These are phyloP conservation scores for Blastocystis sp. DNA, from an alignment of 352 stramenopile genomes.

Conservation along the genomic window DNA sequence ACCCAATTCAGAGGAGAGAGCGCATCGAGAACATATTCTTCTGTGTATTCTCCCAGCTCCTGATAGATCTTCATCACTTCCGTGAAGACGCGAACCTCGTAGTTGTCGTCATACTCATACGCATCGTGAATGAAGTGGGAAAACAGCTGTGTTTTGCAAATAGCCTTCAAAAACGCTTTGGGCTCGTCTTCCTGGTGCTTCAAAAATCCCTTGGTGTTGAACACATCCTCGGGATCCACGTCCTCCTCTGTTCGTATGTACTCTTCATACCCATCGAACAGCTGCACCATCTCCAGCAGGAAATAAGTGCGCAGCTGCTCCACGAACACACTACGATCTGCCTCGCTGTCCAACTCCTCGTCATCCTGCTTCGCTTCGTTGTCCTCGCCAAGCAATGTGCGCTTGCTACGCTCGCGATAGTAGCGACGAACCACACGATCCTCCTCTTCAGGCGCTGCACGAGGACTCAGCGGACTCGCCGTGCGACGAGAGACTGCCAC, in stretches of 20 bases:
- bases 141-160: conserved; percentile 37
- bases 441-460: not conserved
- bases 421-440: conserved; percentile 10
- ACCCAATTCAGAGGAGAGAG: conserved; percentile 12
- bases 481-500: not conserved
- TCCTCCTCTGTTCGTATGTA: conserved; percentile 6
- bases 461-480: not conserved
- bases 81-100: conserved; percentile 21
- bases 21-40: not conserved
- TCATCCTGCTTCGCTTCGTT: not conserved
- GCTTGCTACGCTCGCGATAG: conserved; percentile 12
- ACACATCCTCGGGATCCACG: conserved; percentile 14
- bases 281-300: conserved; percentile 12
- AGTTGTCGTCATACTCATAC: conserved; percentile 54
- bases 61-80: conserved; percentile 4
- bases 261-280: conserved; percentile 16
- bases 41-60: conserved; percentile 1
- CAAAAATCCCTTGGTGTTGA: conserved; percentile 18
- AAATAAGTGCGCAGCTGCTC: conserved; percentile 2
- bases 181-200: not conserved
- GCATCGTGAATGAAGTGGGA: conserved; percentile 38
- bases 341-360: not conserved
- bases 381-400: not conserved
- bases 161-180: not conserved
- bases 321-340: not conserved